A percentile compares a stretch with the other conserved stretches of the same genome.
Evolutionary conservation across 768 basidiomycete species (phyloP).

Genomic region (Hysterangium stoloniferum): DNA sequence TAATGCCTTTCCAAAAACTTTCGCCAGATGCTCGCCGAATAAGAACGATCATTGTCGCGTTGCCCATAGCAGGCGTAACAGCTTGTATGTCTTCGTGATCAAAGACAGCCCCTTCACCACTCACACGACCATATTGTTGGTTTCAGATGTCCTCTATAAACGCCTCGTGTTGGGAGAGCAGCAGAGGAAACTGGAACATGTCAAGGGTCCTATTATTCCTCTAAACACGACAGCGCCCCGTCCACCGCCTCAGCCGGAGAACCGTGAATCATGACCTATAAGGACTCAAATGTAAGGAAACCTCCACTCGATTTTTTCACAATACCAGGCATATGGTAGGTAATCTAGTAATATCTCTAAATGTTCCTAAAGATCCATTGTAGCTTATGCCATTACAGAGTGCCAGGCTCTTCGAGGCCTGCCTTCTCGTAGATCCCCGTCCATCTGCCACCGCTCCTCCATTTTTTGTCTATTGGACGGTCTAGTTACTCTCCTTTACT

Average conservation of each 20-base stretch:
- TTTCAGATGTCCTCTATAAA: conserved; percentile 56
- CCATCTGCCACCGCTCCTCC: neutral
- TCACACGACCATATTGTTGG: neutral
- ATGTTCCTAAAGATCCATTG: too few species aligned
- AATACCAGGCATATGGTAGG: too few species aligned
- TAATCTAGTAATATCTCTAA: too few species aligned
- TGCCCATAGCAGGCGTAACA: conserved; percentile 58
- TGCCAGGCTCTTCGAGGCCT: too few species aligned
- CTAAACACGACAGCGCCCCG: conserved; percentile 8
- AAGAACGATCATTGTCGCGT: conserved; percentile 50
- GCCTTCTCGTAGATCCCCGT: too few species aligned
- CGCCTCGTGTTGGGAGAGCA: conserved; percentile 50
- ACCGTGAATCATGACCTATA: too few species aligned
- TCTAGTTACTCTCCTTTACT: neutral
- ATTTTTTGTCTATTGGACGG: neutral
- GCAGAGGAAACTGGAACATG: conserved; percentile 21
- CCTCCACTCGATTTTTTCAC: too few species aligned
- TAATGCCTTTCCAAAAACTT: conserved; percentile 22
- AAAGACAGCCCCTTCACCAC: neutral
- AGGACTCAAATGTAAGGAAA: too few species aligned
- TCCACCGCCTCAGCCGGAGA: too few species aligned
- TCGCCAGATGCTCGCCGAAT: conserved; percentile 38
- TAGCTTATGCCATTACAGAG: too few species aligned
- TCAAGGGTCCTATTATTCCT: conserved; percentile 8
- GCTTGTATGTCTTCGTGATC: conserved; percentile 40